Evolutionary conservation across 768 basidiomycete genomes (phyloP).

Genomic region (Galerina marginata): DNA sequence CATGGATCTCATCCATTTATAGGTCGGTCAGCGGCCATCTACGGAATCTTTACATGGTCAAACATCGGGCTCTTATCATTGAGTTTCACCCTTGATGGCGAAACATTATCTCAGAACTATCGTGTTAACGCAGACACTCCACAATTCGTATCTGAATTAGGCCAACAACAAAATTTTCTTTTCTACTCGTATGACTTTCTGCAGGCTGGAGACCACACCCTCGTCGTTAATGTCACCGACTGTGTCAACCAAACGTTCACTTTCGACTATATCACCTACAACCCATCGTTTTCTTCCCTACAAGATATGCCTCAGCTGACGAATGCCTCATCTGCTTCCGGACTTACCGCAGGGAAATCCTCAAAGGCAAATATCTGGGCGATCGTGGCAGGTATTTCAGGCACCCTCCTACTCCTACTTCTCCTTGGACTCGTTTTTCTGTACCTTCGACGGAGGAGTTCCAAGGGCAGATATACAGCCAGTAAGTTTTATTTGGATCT

Average conservation of each 20-base stretch:
- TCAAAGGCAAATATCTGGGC: constrained; percentile 3
- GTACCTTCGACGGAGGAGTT: not conserved
- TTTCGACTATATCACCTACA: constrained; percentile 34
- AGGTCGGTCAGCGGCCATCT: constrained; percentile 30
- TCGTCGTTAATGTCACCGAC: constrained; percentile 26
- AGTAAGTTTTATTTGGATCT: constrained; percentile 2
- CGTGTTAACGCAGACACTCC: constrained; percentile 23
- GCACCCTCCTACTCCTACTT: constrained; percentile 2
- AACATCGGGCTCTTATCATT: constrained; percentile 26
- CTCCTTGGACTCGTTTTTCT: constrained; percentile 2
- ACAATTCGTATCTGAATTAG: constrained; percentile 22
- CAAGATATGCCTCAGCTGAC: constrained; percentile 21
- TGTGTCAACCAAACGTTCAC: constrained; percentile 28
- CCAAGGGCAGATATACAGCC: not conserved
- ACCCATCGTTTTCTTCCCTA: constrained; percentile 25
- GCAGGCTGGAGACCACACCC: constrained; percentile 27
- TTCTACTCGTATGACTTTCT: constrained; percentile 29
- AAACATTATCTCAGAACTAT: constrained; percentile 23
- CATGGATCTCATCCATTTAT: too few species aligned
- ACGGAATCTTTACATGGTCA: constrained; percentile 30
- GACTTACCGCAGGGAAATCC: not conserved
- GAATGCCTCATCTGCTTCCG: not conserved
- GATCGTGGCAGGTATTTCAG: constrained; percentile 3
- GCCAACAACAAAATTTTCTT: constrained; percentile 28
- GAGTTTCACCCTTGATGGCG: constrained; percentile 30